A percentile compares a stretch with the other conserved stretches of the same genome.
Evolutionary conservation across 352 stramenopile genomes (phyloP).

Genomic region (Globisporangium paroecandrum): DNA sequence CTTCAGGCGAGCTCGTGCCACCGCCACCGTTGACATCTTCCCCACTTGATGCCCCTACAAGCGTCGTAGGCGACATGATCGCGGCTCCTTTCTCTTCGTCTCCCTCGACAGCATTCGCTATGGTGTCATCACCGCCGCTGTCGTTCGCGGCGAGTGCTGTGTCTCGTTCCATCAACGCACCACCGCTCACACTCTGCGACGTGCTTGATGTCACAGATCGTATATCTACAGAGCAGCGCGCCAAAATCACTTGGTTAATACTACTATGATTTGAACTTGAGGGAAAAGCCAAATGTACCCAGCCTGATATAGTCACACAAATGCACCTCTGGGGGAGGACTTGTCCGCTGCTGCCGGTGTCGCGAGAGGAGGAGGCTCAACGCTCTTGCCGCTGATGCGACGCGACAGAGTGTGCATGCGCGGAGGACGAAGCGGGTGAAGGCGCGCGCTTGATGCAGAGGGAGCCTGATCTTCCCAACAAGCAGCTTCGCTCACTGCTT

Average conservation of each 20-base stretch:
- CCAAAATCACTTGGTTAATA: neutral
- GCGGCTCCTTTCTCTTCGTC: neutral
- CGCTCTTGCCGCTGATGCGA: slow-evolving; percentile 7
- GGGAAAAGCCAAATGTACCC: neutral
- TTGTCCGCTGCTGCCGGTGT: neutral
- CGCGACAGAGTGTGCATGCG: neutral
- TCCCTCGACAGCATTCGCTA: neutral
- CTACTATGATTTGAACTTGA: neutral
- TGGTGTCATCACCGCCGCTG: neutral
- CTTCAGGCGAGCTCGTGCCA: neutral
- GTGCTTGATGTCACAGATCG: neutral
- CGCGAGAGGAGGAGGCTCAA: too few species aligned
- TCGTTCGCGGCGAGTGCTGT: neutral
- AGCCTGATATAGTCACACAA: neutral
- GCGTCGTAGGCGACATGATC: neutral
- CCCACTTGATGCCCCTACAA: neutral
- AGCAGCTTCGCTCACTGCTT: neutral
- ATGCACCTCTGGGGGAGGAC: neutral
- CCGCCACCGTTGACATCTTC: neutral
- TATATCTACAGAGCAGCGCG: neutral
- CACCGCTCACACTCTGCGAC: neutral
- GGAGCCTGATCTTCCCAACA: neutral
- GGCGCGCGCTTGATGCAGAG: neutral
- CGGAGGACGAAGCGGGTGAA: neutral
- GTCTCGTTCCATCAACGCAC: neutral